Base-by-base conservation (phyloP, 176 grass and related monocot genomes). In the Eleusine coracana region DNA sequence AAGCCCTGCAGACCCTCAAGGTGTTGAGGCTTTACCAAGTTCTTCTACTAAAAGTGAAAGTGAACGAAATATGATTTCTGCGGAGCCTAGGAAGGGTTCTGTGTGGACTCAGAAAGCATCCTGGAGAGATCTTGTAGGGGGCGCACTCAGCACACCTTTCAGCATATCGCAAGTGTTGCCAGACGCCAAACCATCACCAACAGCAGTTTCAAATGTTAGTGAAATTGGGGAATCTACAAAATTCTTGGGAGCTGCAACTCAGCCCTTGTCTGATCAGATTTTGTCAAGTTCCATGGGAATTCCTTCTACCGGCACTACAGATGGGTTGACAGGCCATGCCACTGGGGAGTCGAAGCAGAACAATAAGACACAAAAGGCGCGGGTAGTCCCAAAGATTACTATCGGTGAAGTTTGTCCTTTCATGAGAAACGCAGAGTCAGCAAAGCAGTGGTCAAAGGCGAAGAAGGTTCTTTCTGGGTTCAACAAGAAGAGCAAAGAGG, bases 91-190 rank as follows among this genome's bases (percentile, higher is more conserved):
- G 81, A 92, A 79, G 54, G 78, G 78, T 3, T 80, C 73, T 0
- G 61, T 79, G 14, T 99, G 96, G 96, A 90, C 87, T 83, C 96
- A 99, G 80, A 99, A 99, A 83, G 96, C 89, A 59, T 79, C 96
- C 40, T 99, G 96, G 93, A 96, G 78, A 56, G 85, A 92, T 61
- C 89, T 99, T 76, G 89, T 96, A 23, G 93, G 91, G 66, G 81
- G 74, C 38, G 75, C 80, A 50, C 71, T 80, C 38, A 74, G 29
- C 49, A 71, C 61, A 79, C 82, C 91, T 88, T 96, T 99, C 77
- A 94, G 89, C 46, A 41, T 92, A 78, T 92, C 87, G 13, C 80
- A 90, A 48, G 58, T 93, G 31, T 37, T 92, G 49, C 91, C 87
- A 3, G 73, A 28, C 82, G 62, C 60, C 75, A 90, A 73, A 85